Base-by-base conservation (phyloP, 2,329 filamentous ascomycete genomes). In the Aspergillus bombycis region DNA sequence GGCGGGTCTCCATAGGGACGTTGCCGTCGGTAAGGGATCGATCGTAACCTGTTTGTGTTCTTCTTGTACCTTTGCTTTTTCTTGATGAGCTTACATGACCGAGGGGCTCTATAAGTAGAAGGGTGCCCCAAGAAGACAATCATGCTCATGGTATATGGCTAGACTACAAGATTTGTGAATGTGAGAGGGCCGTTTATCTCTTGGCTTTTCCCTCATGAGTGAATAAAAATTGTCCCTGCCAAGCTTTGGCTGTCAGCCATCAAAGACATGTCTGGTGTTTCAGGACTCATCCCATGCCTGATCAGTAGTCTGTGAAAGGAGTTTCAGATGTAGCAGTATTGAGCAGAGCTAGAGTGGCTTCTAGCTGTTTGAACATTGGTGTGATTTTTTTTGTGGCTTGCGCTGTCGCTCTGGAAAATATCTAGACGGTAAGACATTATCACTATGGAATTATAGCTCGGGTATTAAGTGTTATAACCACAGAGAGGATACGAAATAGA, bases 231-330 rank as follows among this genome's bases (percentile, higher is more conserved):
- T 16, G 30, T 54, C 30, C n/a, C 52, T 23, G 52, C 52, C 52
- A 54, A 54, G 52, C 30, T 54, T 54, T 30, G n/a, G 30, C 52
- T 54, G 52, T 54, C 52, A 54, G 8, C 52, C 32, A 34, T 36
- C 52, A 36, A 30, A 34, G 26, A 14, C 12, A 36, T 36, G 16
- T 12, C 52, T 54, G 52, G 19, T 11, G 52, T 54, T 54, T 54
- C 52, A 54, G 32, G 30, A 26, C n/a, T 36, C 32, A 36, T 3
- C 36, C 30, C 21, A 34, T 21, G 9, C 30, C 52, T 2, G 9
- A 54, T 36, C 6, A 36, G 52, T 23, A 14, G 32, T 28, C 12
- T 28, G 6, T 52, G 8, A 32, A 32, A 19, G 48, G 26, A 11
- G 48, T 52, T 52, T 32, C 16, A 30, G 48, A 32, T 52, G 48